Percentiles rank a stretch among this genome's conserved stretches.
These are phyloP conservation scores for Daedaleopsis nitida DNA, from an alignment of 768 basidiomycete species.

Conservation along the genomic window DNA sequence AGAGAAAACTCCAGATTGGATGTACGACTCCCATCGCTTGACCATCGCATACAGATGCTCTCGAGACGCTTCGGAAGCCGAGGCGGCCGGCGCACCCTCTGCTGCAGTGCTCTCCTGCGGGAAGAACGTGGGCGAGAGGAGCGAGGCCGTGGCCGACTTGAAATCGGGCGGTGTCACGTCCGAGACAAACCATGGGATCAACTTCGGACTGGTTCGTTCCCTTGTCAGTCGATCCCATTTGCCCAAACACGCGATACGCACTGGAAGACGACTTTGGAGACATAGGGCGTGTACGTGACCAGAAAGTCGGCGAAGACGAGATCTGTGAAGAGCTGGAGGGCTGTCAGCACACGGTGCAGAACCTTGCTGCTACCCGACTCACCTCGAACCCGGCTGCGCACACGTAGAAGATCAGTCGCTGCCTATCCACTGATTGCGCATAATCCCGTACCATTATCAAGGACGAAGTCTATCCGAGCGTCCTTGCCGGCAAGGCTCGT, in stretches of 20 bases:
- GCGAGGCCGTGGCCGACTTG: slow-evolving; percentile 49
- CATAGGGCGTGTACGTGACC: slow-evolving; percentile 84
- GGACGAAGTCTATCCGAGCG: slow-evolving; percentile 76
- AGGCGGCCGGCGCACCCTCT: slow-evolving; percentile 23
- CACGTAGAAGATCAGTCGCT: background rate
- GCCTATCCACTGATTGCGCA: background rate
- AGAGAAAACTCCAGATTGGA: slow-evolving; percentile 69
- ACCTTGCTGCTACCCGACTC: slow-evolving; percentile 2
- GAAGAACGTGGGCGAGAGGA: slow-evolving; percentile 71
- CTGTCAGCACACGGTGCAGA: background rate
- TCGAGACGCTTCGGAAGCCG: slow-evolving; percentile 30
- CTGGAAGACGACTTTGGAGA: slow-evolving; percentile 89
- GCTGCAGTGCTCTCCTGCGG: slow-evolving; percentile 20
- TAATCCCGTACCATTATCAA: slow-evolving; percentile 76
- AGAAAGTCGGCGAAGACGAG: slow-evolving; percentile 92
- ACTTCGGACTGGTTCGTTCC: slow-evolving; percentile 69
- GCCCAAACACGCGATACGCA: slow-evolving; percentile 37
- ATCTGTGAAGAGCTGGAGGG: slow-evolving; percentile 81
- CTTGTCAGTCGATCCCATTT: background rate
- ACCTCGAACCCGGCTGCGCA: slow-evolving; percentile 87
- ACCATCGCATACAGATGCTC: slow-evolving; percentile 62
- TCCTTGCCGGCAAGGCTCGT: slow-evolving; percentile 46
- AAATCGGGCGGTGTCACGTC: slow-evolving; percentile 93
- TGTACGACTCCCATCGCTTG: slow-evolving; percentile 69
- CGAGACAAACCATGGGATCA: slow-evolving; percentile 97